Evolutionary conservation across 176 grass and related monocot species (phyloP).

Genomic region (Alloteropsis semialata): DNA sequence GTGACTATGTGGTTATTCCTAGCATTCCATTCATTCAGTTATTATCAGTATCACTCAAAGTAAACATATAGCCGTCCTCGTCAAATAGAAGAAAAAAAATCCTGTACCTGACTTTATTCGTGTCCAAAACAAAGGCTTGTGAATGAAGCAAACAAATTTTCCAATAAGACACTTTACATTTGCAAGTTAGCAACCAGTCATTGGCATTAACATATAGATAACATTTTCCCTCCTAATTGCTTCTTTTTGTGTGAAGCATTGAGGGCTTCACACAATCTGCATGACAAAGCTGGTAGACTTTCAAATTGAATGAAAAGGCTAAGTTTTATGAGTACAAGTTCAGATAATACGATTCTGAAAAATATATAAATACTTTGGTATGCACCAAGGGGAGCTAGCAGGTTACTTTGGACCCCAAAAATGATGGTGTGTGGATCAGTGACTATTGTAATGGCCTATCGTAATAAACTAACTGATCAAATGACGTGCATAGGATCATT

Average conservation of each 20-base stretch:
- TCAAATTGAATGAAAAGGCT: not conserved
- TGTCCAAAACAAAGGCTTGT: not conserved
- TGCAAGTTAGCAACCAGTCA: not conserved
- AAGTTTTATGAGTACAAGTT: not conserved
- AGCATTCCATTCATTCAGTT: not conserved
- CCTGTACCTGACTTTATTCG: not conserved
- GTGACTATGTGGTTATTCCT: not conserved
- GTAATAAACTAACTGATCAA: not conserved
- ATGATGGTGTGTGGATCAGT: no score
- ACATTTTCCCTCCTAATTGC: not conserved
- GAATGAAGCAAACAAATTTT: not conserved
- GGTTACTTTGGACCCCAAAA: no score
- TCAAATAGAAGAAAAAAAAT: not conserved
- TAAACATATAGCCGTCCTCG: not conserved
- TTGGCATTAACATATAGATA: not conserved
- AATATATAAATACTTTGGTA: no score
- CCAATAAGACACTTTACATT: not conserved
- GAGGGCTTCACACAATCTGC: not conserved
- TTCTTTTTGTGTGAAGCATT: constrained; percentile 1
- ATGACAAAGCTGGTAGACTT: not conserved
- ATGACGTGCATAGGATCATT: not conserved
- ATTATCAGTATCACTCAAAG: not conserved
- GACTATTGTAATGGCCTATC: not conserved
- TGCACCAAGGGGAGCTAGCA: no score
- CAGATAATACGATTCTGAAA: no score